Evolutionary conservation across 257 asterid species (phyloP), one percentile per base, ranked within the genome.

Genomic region (Solanum etuberosum): DNA sequence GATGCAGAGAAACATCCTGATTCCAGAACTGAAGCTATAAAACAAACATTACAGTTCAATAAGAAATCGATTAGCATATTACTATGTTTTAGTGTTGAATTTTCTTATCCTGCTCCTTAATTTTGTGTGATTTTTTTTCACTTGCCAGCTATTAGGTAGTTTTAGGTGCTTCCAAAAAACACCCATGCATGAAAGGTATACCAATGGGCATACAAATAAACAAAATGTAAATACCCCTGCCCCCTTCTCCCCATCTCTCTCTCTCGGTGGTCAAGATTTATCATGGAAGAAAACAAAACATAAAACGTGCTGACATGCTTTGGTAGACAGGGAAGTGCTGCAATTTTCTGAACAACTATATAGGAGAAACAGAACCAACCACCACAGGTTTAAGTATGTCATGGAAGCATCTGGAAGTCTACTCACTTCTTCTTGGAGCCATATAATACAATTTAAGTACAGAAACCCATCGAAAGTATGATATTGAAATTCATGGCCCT

Each of bases 21-120:
- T 87, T 94, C 90, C 91, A 95, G 43, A 70, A 94, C 90, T 13
- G 97, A 90, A 93, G 92, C 94, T 94, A 86, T 68, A 87, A 86
- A 85, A 85, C 85, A 80, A 20, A 88, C 42, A 67, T 73, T 78
- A 54, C 27, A 29, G 18, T 35, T 32, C 37, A 85, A 80, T 73
- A 37, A 61, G 29, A 43, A 23, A 78, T 27, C 29, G 27, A 42
- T 67, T 51, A 35, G 72, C 59, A 70, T 72, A 43, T 78, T 78
- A 54, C 63, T 20, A 78, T 27, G 65, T 16, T 43, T 27, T 27
- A 78, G 65, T 78, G 65, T 27, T 15, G 32, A 43, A 78, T 43
- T 78, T 77, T 43, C 38, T 32, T 70, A 85, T 13, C 57, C n/a
- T 38, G 80, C 40, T 84, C 37, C 20, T 65, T 38, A 35, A 10